Evolutionary conservation across 208 protist genomes (phyloP), one percentile per base, ranked within the genome.

Genomic region (Leishmania gerbilli): DNA sequence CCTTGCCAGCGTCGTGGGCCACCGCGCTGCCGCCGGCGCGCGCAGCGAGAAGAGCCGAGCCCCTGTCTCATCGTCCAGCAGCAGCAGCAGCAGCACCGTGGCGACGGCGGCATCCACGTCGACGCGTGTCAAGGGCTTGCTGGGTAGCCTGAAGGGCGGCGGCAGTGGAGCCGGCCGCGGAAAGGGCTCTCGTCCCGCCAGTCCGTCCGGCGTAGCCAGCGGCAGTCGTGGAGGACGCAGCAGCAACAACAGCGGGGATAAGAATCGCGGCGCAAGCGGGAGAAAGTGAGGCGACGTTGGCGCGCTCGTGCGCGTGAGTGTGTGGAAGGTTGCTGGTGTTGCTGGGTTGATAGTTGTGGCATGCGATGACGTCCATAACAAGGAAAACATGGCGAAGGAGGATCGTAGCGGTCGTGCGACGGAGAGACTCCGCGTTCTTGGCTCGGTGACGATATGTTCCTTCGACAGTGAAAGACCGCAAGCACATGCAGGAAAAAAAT

Each of bases 71-170:
- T 68, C 56, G n/a, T 55, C 69, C 21, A n/a, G 68, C 62, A 49
- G 45, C 51, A 69, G 67, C 49, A 76, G 71, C 47, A 37, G 56
- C 62, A 72, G 74, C 11, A 31, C 45, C 6, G 7, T 40, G 51
- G n/a, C 67, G 27, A 13, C 53, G 6, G 47, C 45, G 6, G 15
- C 68, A 40, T 79, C 82, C 17, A 53, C 82, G 4, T 40, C 79
- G 49, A 76, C 71, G 62, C 77, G 82, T 40, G 79, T 84, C 51
- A 86, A 87, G 6, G 74, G 74, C 31, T 69, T 85, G 76, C 81
- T 88, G 13, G 69, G 72, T 42, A 62, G 58, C 31, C 65, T 88
- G 74, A 88, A 84, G 55, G 62, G 80, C 69, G 71, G 58, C 74
- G 56, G 53, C 68, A 76, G 80, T 79, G 77, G 69, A 45, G 74